phyloP scores from a whole-genome alignment of 2,329 filamentous ascomycete species.

The Ilyonectria mors-panacis region DNA sequence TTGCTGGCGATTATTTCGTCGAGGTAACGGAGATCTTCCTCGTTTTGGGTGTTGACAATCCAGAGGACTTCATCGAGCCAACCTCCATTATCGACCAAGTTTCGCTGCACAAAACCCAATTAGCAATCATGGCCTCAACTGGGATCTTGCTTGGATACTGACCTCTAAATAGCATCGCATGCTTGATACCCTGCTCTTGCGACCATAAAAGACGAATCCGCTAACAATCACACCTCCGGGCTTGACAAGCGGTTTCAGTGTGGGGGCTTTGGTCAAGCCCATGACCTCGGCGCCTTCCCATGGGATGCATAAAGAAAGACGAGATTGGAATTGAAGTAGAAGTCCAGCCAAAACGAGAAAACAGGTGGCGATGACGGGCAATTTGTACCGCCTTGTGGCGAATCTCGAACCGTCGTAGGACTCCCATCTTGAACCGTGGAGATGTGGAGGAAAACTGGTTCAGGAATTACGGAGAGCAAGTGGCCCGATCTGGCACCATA shows the following conservation, averaged over 20 bases:
- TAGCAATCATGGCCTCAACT: not conserved
- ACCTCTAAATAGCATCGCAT: conserved; percentile 41
- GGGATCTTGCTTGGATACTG: not conserved
- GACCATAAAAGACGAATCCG: conserved; percentile 38
- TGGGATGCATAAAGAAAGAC: not conserved
- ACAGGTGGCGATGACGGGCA: not conserved
- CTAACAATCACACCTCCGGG: conserved; percentile 36
- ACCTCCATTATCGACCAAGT: conserved; percentile 38
- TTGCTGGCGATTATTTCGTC: conserved; percentile 36
- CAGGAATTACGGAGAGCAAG: too few relatives aligned
- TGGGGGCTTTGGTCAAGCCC: not conserved
- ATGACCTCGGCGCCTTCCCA: not conserved
- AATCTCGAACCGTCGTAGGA: not conserved
- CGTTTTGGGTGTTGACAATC: conserved; percentile 34
- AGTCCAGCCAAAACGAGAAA: not conserved
- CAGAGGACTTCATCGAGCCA: conserved; percentile 40
- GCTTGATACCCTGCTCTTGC: conserved; percentile 27
- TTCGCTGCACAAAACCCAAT: conserved; percentile 17
- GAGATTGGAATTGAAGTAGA: not conserved
- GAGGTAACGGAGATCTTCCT: conserved; percentile 31
- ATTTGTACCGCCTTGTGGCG: not conserved
- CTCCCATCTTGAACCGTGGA: not conserved
- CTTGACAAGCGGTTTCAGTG: conserved; percentile 11
- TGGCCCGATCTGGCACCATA: too few relatives aligned
- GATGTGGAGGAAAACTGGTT: not conserved